Conservation (phyloP, 306 rosid genomes). For the Cicer cuneatum region DNA sequence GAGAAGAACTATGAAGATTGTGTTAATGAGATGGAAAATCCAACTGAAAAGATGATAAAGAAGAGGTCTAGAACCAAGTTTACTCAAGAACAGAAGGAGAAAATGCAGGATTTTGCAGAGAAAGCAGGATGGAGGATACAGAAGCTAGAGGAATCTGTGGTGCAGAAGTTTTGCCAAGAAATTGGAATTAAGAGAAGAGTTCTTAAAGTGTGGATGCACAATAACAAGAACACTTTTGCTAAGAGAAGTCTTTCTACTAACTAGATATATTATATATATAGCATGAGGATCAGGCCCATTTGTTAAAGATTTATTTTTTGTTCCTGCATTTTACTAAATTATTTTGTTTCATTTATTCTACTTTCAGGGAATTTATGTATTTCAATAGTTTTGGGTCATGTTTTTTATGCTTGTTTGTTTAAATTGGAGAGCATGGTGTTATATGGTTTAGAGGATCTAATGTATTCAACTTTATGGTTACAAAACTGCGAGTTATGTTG, state of each 20-base stretch:
- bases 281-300: slow-evolving; percentile 5
- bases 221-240: slow-evolving; percentile 61
- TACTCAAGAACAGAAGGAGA: slow-evolving; percentile 68
- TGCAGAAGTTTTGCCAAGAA: slow-evolving; percentile 61
- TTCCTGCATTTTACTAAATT: background rate
- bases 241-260: slow-evolving; percentile 37
- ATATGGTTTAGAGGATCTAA: slow-evolving; percentile 15
- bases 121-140: slow-evolving; percentile 65
- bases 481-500: slow-evolving; percentile 5
- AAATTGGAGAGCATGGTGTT: slow-evolving; percentile 20
- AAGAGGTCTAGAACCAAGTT: slow-evolving; percentile 72
- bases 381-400: slow-evolving; percentile 14
- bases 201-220: slow-evolving; percentile 77
- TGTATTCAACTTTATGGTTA: slow-evolving; percentile 10
- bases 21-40: slow-evolving; percentile 34
- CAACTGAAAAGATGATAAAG: slow-evolving; percentile 40
- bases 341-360: slow-evolving; percentile 5
- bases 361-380: slow-evolving; percentile 2
- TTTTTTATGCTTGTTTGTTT: slow-evolving; percentile 23
- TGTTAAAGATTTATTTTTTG: background rate
- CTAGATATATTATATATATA: slow-evolving; percentile 5
- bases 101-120: slow-evolving; percentile 61
- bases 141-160: slow-evolving; percentile 55
- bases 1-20: slow-evolving; percentile 43
- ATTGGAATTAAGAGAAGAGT: slow-evolving; percentile 64